Evolutionary conservation across 139 green algal species (phyloP).

Genomic region (Astrephomene gubernaculifera): DNA sequence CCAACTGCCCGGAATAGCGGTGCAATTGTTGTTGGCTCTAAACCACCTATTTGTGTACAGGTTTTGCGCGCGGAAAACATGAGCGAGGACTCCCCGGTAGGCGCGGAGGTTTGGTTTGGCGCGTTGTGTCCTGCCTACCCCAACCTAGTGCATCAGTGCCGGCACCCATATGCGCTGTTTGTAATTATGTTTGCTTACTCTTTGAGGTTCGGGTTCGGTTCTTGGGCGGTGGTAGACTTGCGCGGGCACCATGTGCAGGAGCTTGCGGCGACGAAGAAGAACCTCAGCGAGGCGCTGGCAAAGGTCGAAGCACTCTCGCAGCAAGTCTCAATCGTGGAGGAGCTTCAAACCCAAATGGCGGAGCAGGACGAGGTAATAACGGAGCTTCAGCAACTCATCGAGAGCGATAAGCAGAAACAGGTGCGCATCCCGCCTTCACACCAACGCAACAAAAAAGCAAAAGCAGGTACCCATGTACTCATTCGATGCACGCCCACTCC

Average conservation of each 20-base stretch:
- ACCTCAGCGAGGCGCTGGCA: conserved; percentile 29
- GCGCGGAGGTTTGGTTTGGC: not conserved
- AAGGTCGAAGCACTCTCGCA: conserved; percentile 45
- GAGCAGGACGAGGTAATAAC: conserved; percentile 49
- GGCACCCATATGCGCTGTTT: not conserved
- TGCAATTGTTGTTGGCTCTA: too few species aligned
- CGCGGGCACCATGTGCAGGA: conserved; percentile 2
- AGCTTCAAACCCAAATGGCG: conserved; percentile 46
- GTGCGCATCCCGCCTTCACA: not conserved
- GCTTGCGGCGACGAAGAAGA: conserved; percentile 27
- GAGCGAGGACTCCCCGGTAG: not conserved
- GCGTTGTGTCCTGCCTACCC: too few species aligned
- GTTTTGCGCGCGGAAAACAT: not conserved
- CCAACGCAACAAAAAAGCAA: not conserved
- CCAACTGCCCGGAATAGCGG: too few species aligned
- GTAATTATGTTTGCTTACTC: not conserved
- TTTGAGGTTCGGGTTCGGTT: not conserved
- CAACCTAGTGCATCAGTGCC: too few species aligned
- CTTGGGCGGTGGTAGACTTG: not conserved
- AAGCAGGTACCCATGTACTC: not conserved
- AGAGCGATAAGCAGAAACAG: conserved; percentile 29
- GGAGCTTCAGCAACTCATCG: conserved; percentile 20
- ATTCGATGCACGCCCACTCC: not conserved
- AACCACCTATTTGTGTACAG: not conserved
- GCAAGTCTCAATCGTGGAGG: conserved; percentile 40